phyloP scores from a whole-genome alignment of 2,329 filamentous ascomycete genomes.

The Epichloe sibirici region DNA sequence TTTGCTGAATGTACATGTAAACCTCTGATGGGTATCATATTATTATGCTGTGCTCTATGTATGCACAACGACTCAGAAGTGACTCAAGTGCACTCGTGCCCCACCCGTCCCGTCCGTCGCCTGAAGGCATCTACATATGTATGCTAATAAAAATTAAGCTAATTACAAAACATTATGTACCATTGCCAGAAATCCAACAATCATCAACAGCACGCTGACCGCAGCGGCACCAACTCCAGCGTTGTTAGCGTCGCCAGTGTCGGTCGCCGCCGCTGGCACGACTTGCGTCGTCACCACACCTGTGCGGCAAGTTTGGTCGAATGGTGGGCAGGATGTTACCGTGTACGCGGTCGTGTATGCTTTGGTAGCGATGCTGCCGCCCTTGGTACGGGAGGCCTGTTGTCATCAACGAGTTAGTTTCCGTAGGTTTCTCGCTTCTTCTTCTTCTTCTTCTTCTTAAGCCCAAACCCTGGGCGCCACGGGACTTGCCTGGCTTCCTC shows the following conservation, averaged over 20 bases:
- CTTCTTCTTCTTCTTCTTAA: too few relatives aligned
- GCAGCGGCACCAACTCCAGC: constrained; percentile 4
- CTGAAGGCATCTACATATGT: too few relatives aligned
- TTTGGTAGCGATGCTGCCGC: constrained; percentile 5
- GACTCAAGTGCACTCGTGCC: too few relatives aligned
- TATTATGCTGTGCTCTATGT: too few relatives aligned
- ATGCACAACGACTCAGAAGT: too few relatives aligned
- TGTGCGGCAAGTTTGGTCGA: constrained; percentile 11
- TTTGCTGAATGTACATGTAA: too few relatives aligned
- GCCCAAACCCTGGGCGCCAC: too few relatives aligned
- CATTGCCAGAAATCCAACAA: constrained; percentile 1
- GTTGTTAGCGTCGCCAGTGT: constrained; percentile 3
- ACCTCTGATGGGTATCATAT: too few relatives aligned
- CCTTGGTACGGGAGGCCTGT: constrained; percentile 5
- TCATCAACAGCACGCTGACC: not conserved
- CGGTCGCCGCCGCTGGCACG: constrained; percentile 4
- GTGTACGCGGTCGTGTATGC: constrained; percentile 15
- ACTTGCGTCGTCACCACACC: constrained; percentile 14
- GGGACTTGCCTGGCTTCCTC: constrained; percentile 1
- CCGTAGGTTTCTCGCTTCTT: too few relatives aligned
- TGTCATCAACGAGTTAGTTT: constrained; percentile 1
- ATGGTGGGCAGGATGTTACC: constrained; percentile 14
- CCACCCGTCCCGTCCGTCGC: too few relatives aligned
- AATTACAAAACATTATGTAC: constrained; percentile 4
- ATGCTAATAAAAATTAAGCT: not conserved